These are phyloP conservation scores for Penicillium waksmanii DNA, from an alignment of 495 filamentous ascomycete genomes.

Conservation along the genomic window DNA sequence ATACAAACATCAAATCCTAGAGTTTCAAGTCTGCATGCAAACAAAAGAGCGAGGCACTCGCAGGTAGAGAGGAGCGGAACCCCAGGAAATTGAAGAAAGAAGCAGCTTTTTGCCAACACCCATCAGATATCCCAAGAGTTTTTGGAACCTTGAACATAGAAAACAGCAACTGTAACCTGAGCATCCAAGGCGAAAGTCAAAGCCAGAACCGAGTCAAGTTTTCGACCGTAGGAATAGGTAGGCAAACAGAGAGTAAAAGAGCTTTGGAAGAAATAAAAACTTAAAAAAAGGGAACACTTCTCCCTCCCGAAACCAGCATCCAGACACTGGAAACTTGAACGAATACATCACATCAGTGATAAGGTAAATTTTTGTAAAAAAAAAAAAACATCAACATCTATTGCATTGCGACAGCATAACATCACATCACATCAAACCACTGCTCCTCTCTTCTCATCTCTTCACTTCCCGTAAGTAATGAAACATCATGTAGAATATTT, in stretches of 20 bases:
- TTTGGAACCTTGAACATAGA: too few species aligned
- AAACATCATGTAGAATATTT: neutral
- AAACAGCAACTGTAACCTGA: neutral
- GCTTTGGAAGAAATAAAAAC: too few species aligned
- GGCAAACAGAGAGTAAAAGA: neutral
- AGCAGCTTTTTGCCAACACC: too few species aligned
- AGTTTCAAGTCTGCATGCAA: neutral
- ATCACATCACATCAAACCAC: too few species aligned
- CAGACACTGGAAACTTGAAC: too few species aligned
- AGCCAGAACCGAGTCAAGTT: neutral
- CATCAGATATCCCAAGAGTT: neutral
- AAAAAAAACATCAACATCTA: slow-evolving; percentile 1
- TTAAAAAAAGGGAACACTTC: too few species aligned
- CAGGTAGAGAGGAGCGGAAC: too few species aligned
- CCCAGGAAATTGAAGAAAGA: too few species aligned
- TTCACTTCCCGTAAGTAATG: neutral
- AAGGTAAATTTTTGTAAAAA: slow-evolving; percentile 4
- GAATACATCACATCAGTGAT: too few species aligned
- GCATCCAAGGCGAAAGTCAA: neutral
- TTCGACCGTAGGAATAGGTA: neutral
- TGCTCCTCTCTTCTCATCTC: neutral
- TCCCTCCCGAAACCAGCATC: too few species aligned
- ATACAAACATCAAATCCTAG: neutral
- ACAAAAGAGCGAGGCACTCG: neutral
- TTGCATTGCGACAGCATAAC: neutral